Evolutionary conservation across 495 filamentous ascomycete species (phyloP), one percentile per base, ranked within the genome.

Genomic region (Penicillium maclennaniae): DNA sequence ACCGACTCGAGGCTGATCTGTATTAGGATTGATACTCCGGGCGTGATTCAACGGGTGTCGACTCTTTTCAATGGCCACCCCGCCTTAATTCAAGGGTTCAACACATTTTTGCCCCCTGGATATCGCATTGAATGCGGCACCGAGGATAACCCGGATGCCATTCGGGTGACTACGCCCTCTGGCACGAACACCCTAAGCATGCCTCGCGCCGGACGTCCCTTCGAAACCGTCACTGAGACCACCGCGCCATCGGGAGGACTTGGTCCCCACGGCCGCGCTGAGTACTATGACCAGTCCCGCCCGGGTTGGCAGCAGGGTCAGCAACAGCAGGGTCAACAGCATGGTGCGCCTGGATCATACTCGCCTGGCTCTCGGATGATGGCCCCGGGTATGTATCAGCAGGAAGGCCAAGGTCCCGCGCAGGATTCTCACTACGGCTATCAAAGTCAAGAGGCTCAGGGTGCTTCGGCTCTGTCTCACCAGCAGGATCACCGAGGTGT

Each of bases 101-200:
- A 99, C 60, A 99, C 95, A 0, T 99, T 99, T 63, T 77, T 99
- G 8, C 95, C 95, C 4, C 95, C 95, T 6, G 95, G 95, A 4
- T 99, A 97, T 66, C 84, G 92, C 27, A 99, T 99, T 53, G 95
- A 99, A 62, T 99, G 95, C 61, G 92, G 91, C 9, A 84, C 89
- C 6, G 85, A 87, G 38, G 89, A 92, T 50, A 91, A 97, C 60
- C 92, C 92, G 8, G 92, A 97, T 64, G 87, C 88, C 3, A 99
- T 99, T 59, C 83, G 95, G 36, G 95, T 99, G 40, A 99, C 95
- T 0, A 99, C 95, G 0, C 95, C 95, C 0, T 95, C 91, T 66
- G 95, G 93, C 7, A 87, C 86, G 14, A 88, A 77, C 50, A 81
- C 79, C 27, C 71, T 77, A 31, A 78, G 75, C 43, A 83, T 83